These are phyloP conservation scores for Clavariopsis aquatica DNA, from an alignment of 495 filamentous ascomycete species.

Conservation along the genomic window DNA sequence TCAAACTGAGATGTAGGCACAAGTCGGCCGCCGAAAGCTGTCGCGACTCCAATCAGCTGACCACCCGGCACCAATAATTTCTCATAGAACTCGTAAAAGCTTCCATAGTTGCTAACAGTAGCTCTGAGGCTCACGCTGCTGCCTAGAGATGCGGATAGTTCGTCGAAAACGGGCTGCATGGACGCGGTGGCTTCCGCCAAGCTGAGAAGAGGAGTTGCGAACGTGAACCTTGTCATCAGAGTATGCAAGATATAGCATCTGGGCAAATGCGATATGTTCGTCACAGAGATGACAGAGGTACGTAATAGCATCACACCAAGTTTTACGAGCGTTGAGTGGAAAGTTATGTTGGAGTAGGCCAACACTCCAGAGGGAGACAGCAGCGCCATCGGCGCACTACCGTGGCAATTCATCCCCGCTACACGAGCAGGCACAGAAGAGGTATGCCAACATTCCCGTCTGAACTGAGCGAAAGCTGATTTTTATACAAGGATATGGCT, in stretches of 20 bases:
- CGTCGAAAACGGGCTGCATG: no score
- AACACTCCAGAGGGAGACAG: slow-evolving; percentile 1
- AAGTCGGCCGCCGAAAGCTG: no score
- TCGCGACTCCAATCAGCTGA: no score
- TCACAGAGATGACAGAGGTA: slow-evolving; percentile 10
- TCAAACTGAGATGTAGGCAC: no score
- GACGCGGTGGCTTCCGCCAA: no score
- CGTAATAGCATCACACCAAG: neutral
- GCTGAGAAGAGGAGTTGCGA: no score
- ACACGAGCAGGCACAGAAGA: slow-evolving; percentile 6
- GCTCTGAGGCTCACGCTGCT: no score
- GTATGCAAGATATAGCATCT: slow-evolving; percentile 58
- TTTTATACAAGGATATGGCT: slow-evolving; percentile 40
- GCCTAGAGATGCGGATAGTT: no score
- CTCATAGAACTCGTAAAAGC: no score
- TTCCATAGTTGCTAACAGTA: no score
- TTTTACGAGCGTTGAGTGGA: neutral
- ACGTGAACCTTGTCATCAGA: slow-evolving; percentile 59
- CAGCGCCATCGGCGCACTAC: neutral
- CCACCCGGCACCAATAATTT: no score
- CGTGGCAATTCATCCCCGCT: slow-evolving; percentile 1
- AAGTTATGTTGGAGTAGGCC: neutral
- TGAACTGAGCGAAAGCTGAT: slow-evolving; percentile 5
- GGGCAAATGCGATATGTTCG: slow-evolving; percentile 57
- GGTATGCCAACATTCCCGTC: neutral